Percentiles rank a stretch among this genome's conserved stretches.
These are phyloP conservation scores for Candida patagonica DNA, from an alignment of 805 yeast species.

Conservation along the genomic window DNA sequence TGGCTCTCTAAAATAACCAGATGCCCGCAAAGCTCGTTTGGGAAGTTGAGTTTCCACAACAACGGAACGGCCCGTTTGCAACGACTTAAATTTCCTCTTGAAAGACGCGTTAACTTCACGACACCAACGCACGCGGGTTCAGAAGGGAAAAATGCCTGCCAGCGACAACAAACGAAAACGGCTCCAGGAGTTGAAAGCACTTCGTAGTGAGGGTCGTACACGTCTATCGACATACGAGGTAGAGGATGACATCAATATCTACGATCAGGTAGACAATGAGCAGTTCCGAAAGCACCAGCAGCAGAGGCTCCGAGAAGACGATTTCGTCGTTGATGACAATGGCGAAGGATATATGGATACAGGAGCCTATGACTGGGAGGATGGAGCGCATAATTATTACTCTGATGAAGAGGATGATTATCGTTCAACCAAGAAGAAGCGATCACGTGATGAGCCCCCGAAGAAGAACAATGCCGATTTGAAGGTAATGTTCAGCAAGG, in stretches of 20 bases:
- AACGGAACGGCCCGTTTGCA: too few species aligned
- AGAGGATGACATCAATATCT: constrained; percentile 50
- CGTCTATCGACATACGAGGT: constrained; percentile 36
- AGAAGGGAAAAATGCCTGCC: constrained; percentile 1
- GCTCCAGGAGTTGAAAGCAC: constrained; percentile 9
- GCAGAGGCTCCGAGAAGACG: constrained; percentile 75
- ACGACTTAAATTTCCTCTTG: too few species aligned
- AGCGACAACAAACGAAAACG: not conserved
- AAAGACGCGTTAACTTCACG: not conserved
- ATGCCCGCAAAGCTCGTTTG: not conserved
- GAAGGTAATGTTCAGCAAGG: constrained; percentile 33
- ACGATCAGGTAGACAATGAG: constrained; percentile 81
- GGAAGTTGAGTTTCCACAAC: not conserved
- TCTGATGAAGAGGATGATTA: constrained; percentile 20
- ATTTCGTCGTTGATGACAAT: constrained; percentile 88
- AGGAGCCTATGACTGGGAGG: constrained; percentile 86
- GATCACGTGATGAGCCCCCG: constrained; percentile 22
- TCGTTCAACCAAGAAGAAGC: constrained; percentile 21
- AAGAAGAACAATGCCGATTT: constrained; percentile 22
- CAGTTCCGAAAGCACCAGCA: constrained; percentile 69
- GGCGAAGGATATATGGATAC: constrained; percentile 92
- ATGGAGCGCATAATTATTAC: constrained; percentile 34
- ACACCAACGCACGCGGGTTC: not conserved
- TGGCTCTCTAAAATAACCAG: too few species aligned
- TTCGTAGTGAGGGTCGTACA: constrained; percentile 9